Conservation (phyloP, 495 filamentous ascomycete species). For the Tuber indicum region DNA sequence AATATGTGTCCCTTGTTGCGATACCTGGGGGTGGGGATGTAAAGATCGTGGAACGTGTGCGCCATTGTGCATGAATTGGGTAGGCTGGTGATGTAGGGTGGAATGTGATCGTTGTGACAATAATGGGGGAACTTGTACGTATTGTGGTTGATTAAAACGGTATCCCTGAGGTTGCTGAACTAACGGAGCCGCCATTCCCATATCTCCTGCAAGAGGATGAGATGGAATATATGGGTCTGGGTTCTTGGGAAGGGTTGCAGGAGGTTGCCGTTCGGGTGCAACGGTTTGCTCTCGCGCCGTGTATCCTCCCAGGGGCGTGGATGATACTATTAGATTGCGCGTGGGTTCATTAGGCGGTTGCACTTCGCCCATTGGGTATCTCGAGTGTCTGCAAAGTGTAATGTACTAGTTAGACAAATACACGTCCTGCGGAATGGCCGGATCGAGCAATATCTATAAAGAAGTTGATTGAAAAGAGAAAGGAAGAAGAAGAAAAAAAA, state of each 20-base stretch:
- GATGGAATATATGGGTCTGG: conserved; percentile 10
- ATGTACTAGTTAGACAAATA: conserved; percentile 16
- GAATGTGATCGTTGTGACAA: conserved; percentile 23
- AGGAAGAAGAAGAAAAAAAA: neutral
- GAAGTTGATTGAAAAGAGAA: neutral
- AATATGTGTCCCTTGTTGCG: conserved; percentile 13
- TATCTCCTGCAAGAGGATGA: conserved; percentile 10
- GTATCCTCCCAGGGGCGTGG: conserved; percentile 26
- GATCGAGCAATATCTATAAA: neutral
- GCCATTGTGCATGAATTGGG: conserved; percentile 14
- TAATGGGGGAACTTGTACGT: conserved; percentile 15
- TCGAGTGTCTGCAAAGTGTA: conserved; percentile 11
- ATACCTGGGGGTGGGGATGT: conserved; percentile 15
- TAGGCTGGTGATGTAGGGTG: neutral
- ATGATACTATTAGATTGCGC: conserved; percentile 35
- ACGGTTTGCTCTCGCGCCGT: conserved; percentile 19
- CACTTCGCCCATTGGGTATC: conserved; percentile 35
- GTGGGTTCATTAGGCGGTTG: conserved; percentile 25
- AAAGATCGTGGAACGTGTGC: conserved; percentile 21
- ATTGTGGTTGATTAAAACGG: conserved; percentile 22
- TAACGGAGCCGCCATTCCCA: conserved; percentile 14
- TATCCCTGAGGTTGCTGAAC: conserved; percentile 18
- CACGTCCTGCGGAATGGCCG: neutral
- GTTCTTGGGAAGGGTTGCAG: conserved; percentile 9
- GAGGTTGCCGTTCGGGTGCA: conserved; percentile 20